Evolutionary conservation across 2,329 filamentous ascomycete species (phyloP).

Genomic region (Penicillium sp.): DNA sequence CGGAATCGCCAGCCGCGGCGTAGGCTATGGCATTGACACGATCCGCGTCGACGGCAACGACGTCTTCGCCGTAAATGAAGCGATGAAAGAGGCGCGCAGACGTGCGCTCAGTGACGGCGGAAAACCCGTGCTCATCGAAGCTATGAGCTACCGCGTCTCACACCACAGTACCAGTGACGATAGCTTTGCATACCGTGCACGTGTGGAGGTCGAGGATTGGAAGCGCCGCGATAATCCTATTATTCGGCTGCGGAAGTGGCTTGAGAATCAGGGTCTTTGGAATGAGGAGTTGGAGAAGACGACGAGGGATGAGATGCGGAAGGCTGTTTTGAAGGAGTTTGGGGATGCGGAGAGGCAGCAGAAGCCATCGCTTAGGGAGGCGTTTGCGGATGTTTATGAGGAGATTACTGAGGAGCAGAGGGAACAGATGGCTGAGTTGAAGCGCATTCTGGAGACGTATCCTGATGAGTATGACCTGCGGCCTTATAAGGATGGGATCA

Average conservation of each 20-base stretch:
- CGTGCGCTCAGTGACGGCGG: slow-evolving; percentile 79
- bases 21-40: slow-evolving; percentile 91
- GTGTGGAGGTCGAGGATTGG: slow-evolving; percentile 93
- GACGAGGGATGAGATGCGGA: slow-evolving; percentile 61
- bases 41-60: slow-evolving; percentile 93
- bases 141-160: slow-evolving; percentile 96
- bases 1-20: slow-evolving; percentile 79
- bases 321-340: slow-evolving; percentile 79
- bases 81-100: slow-evolving; percentile 69
- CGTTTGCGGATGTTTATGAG: slow-evolving; percentile 87
- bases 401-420: slow-evolving; percentile 74
- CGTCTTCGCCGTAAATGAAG: slow-evolving; percentile 81
- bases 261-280: slow-evolving; percentile 81
- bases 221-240: slow-evolving; percentile 86
- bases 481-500: slow-evolving; percentile 69
- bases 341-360: slow-evolving; percentile 61
- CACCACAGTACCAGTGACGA: slow-evolving; percentile 97
- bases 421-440: slow-evolving; percentile 72
- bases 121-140: slow-evolving; percentile 80
- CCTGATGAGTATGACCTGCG: slow-evolving; percentile 85
- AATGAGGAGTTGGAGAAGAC: slow-evolving; percentile 77
- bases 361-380: slow-evolving; percentile 51
- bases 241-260: slow-evolving; percentile 79
- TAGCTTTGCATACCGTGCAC: slow-evolving; percentile 90
- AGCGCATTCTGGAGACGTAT: slow-evolving; percentile 74